Evolutionary conservation across 2,329 filamentous ascomycete species (phyloP).

Genomic region (Zarea fungicola): DNA sequence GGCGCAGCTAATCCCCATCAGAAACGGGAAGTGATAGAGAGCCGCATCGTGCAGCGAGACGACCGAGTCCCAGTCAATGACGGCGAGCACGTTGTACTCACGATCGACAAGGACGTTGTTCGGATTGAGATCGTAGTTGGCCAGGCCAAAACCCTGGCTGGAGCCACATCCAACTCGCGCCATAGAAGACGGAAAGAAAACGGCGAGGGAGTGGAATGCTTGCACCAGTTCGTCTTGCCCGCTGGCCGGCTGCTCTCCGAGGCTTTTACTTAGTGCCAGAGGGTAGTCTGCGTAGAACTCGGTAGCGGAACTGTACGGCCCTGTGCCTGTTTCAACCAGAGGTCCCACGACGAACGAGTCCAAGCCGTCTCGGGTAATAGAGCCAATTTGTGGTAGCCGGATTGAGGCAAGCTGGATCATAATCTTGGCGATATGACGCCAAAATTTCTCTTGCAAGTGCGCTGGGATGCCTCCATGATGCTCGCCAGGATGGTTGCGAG

Average conservation of each 20-base stretch:
- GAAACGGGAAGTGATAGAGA: conserved; percentile 1
- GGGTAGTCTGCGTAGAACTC: conserved; percentile 7
- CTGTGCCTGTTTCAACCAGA: not conserved
- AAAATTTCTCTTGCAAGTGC: conserved; percentile 6
- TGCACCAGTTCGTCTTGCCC: conserved; percentile 1
- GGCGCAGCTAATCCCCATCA: not conserved
- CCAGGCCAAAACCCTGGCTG: not conserved
- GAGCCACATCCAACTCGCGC: not conserved
- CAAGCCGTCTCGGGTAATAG: not conserved
- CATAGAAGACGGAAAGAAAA: not conserved
- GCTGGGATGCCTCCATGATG: conserved; percentile 4
- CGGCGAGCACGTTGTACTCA: conserved; percentile 27
- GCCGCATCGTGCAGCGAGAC: conserved; percentile 1
- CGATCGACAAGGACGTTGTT: conserved; percentile 37
- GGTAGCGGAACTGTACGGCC: not conserved
- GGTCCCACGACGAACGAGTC: not conserved
- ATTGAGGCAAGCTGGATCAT: conserved; percentile 6
- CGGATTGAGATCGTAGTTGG: conserved; percentile 29
- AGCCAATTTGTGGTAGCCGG: conserved; percentile 4
- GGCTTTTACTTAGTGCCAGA: conserved; percentile 1
- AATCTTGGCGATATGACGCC: not conserved
- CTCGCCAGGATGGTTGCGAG: not conserved
- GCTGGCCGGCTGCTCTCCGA: not conserved
- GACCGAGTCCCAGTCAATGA: conserved; percentile 41
- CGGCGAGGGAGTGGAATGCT: not conserved